Base-by-base conservation (phyloP, 2,329 filamentous ascomycete species). In the Alternaria arborescens region DNA sequence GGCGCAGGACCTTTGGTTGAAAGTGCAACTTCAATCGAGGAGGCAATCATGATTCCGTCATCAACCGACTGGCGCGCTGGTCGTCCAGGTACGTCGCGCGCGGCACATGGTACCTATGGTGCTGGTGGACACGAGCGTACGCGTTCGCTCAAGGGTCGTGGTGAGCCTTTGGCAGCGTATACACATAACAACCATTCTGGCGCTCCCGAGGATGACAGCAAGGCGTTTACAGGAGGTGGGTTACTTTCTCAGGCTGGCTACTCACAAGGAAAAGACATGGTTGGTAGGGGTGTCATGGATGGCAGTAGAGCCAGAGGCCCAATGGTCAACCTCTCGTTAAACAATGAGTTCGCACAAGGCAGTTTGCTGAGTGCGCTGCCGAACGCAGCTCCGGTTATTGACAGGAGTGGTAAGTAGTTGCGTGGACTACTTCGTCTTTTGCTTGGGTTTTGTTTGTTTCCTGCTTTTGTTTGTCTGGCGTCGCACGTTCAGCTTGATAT, bases 301-400 rank as follows among this genome's bases (percentile, higher is more conserved):
- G 81, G 80, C 11, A 77, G 76, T 18, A 78, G 77, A 54, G 81
- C 81, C 18, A 77, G 70, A 52, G 80, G 80, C 3, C 82, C 82
- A 1, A 77, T 84, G 78, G 61, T 84, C 8, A 78, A 83, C 63
- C 65, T 82, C 20, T 74, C 73, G 22, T 79, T 79, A 30, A 74
- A 77, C 51, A 77, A 77, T 40, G 69, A 76, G 62, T 85, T 84
- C 65, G 80, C 77, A 10, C 71, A 79, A 34, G 82, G 79, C 24
- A 86, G 83, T 66, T 76, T 86, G 54, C 78, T 85, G 14, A 81
- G 83, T 50, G 76, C 78, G 57, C 77, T 81, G 18, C 71, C 72
- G n/a, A 69, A 71, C 30, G 55, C 71, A n/a, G 72, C 67, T 47
- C 78, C 76, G 12, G 66, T 79, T 12, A 77, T 82, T 54, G 80